Evolutionary conservation across 345 rosid species (phyloP).

Genomic region (Psidium guajava): DNA sequence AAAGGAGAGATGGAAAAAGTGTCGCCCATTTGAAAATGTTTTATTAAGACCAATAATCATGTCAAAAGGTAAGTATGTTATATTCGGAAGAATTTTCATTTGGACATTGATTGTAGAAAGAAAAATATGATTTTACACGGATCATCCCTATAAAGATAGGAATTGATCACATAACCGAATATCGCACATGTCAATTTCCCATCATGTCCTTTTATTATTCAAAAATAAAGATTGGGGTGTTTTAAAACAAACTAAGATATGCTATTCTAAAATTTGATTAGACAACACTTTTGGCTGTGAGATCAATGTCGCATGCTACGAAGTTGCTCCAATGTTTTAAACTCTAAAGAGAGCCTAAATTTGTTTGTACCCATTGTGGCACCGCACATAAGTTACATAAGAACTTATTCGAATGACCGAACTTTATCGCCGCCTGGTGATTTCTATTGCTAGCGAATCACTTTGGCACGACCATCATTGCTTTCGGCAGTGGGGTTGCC

Average conservation of each 20-base stretch:
- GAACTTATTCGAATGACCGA: background rate
- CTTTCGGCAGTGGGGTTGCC: background rate
- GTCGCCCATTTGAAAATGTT: too few species aligned
- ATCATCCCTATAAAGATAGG: too few species aligned
- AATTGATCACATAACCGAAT: too few species aligned
- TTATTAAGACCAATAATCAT: too few species aligned
- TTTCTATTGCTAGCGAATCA: background rate
- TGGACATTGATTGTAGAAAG: too few species aligned
- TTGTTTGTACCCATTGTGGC: background rate
- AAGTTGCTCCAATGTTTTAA: background rate
- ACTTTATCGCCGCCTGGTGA: rapidly evolving
- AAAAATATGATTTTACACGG: too few species aligned
- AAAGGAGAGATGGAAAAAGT: too few species aligned
- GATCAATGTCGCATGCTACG: background rate
- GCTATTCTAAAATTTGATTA: background rate
- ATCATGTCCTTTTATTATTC: too few species aligned
- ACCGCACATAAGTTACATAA: background rate
- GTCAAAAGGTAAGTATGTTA: too few species aligned
- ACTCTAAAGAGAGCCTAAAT: background rate
- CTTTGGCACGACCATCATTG: background rate
- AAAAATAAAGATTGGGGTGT: too few species aligned
- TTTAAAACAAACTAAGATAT: background rate
- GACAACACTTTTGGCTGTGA: background rate
- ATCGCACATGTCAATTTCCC: too few species aligned
- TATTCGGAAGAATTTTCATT: too few species aligned